Conservation (phyloP, 441 rosid species). For the Viola pubescens region DNA sequence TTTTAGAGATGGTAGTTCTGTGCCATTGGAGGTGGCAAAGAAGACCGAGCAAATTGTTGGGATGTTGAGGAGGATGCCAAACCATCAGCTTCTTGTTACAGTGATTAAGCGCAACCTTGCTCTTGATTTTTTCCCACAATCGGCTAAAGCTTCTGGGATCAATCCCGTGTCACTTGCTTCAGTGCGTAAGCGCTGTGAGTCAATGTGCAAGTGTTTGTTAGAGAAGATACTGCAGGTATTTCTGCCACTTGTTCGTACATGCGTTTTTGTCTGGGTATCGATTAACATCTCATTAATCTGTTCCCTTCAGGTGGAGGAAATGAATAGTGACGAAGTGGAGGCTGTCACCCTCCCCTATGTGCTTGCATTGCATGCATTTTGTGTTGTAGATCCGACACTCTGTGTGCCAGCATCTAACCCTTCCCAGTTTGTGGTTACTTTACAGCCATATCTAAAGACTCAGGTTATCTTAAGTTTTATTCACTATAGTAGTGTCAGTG, state of each 20-base stretch:
- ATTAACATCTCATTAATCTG: constrained; percentile 13
- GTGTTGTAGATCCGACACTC: constrained; percentile 88
- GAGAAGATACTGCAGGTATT: constrained; percentile 92
- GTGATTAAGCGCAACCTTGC: constrained; percentile 86
- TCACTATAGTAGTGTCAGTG: not conserved
- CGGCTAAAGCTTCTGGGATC: constrained; percentile 96
- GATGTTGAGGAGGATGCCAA: constrained; percentile 66
- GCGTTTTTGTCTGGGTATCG: constrained; percentile 18
- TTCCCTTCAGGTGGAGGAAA: constrained; percentile 73
- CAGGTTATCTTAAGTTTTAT: constrained; percentile 46
- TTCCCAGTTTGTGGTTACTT: constrained; percentile 84
- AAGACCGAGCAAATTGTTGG: constrained; percentile 97
- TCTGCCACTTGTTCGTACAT: constrained; percentile 8
- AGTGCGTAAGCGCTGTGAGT: constrained; percentile 86
- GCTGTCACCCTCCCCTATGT: constrained; percentile 70
- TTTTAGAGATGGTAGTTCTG: constrained; percentile 82
- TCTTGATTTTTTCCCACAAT: constrained; percentile 91
- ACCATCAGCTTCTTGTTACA: constrained; percentile 81
- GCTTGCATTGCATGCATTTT: constrained; percentile 85
- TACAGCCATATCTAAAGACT: constrained; percentile 93
- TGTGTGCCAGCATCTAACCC: constrained; percentile 94
- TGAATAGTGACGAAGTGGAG: constrained; percentile 65
- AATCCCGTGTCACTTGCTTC: constrained; percentile 79
- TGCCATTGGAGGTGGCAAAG: constrained; percentile 83
- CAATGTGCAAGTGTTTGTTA: constrained; percentile 94